Base-by-base conservation (phyloP, 148 eudicot species). In the Dysphania ambrosioides region DNA sequence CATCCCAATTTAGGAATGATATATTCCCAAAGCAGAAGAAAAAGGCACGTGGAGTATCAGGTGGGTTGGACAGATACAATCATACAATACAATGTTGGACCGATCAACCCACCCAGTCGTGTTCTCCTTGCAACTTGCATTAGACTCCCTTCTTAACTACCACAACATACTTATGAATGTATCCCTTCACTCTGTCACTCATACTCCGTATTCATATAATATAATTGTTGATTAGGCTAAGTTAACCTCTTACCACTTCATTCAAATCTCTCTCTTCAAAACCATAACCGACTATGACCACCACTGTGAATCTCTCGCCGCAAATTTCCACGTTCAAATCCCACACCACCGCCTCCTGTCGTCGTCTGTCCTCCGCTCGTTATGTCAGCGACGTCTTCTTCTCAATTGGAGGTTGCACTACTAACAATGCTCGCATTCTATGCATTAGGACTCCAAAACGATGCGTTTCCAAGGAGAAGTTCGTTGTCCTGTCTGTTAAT, bases 401-500 rank as follows among this genome's bases (percentile, higher is more conserved):
- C 62, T n/a, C n/a, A n/a, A 71, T 49, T 30, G 64, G 40, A n/a
- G 64, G 71, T 41, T 23, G 61, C 40, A 2, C 4, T 49, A 65
- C 8, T 15, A 64, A 24, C 53, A 67, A 42, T 27, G 71, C 6
- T 67, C 24, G 32, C 32, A n/a, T 67, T 67, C 7, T 36, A 24
- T 23, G 19, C 66, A 36, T 8, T 21, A 67, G 31, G 16, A 60
- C 42, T 71, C n/a, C 26, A 23, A 83, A 70, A 59, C 75, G 77
- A 36, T 79, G 86, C 76, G 57, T 66, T 41, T 82, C 75, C 36
- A 82, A 63, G 62, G 72, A 64, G 13, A 36, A 16, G 26, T 56
- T 75, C 30, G n/a, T 70, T 31, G 89, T 85, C 73, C 81, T 84
- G 66, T 83, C 90, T 10, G 83, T 81, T 62, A 84, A 72, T 64